Conservation (phyloP, 83 land plant species). For the Diphasiastrum complanatum region DNA sequence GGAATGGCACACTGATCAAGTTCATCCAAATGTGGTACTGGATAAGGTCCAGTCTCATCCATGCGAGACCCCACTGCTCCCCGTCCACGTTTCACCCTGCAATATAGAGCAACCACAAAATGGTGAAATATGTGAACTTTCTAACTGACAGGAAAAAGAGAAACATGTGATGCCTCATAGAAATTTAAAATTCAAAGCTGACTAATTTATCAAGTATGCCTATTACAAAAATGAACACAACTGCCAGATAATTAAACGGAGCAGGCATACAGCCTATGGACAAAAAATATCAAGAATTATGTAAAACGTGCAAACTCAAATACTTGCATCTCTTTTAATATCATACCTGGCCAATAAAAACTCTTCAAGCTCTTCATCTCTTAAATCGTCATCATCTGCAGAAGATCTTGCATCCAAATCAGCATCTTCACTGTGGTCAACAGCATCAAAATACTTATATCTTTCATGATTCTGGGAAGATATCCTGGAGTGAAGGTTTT, state of each 20-base stretch:
- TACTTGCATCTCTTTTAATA: not conserved
- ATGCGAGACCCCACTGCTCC: constrained; percentile 89
- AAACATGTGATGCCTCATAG: not conserved
- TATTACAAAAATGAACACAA: not conserved
- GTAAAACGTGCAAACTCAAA: too few species aligned
- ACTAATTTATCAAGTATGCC: not conserved
- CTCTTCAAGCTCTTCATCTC: constrained; percentile 56
- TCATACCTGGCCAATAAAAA: constrained; percentile 66
- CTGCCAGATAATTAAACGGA: not conserved
- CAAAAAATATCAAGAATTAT: too few species aligned
- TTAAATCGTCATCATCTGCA: constrained; percentile 45
- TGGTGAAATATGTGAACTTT: too few species aligned
- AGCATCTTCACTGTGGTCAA: constrained; percentile 18
- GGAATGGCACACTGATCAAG: not conserved
- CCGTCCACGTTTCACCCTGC: constrained; percentile 80
- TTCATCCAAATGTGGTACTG: not conserved
- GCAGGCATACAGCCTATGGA: too few species aligned
- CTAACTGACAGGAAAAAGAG: not conserved
- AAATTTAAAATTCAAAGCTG: too few species aligned
- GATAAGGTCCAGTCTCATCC: constrained; percentile 93
- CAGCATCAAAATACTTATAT: constrained; percentile 9
- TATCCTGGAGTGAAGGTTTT: too few species aligned
- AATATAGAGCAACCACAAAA: not conserved
- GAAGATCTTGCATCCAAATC: constrained; percentile 33
- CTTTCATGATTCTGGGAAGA: too few species aligned